These are phyloP conservation scores for Micromonas pusilla DNA, from an alignment of 139 green algal species.

Conservation along the genomic window DNA sequence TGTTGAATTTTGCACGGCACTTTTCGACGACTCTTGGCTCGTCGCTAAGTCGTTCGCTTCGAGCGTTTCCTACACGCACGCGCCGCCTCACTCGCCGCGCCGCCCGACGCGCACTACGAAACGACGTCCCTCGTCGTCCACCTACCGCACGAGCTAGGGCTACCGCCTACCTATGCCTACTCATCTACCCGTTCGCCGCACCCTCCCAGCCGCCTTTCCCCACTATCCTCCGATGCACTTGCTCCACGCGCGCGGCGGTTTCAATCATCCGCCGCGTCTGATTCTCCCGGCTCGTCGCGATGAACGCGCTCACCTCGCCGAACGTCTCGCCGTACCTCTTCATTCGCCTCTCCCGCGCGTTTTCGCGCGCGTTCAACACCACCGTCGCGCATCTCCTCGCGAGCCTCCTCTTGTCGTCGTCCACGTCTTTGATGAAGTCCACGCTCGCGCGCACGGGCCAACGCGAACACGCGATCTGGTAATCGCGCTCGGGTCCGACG, in stretches of 20 bases:
- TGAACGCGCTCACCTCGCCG: not conserved
- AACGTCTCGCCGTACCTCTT: not conserved
- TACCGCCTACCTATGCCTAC: not conserved
- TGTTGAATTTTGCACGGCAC: too few relatives aligned
- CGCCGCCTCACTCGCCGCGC: too few relatives aligned
- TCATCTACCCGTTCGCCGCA: not conserved
- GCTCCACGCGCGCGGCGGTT: too few relatives aligned
- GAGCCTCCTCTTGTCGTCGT: not conserved
- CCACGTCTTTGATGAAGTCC: not conserved
- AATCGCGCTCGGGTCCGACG: too few relatives aligned
- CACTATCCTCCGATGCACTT: too few relatives aligned
- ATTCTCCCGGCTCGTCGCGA: not conserved
- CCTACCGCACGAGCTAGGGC: not conserved
- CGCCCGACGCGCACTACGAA: too few relatives aligned
- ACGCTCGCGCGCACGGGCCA: not conserved
- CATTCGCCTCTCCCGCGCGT: not conserved
- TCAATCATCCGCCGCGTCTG: not conserved
- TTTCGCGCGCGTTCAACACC: not conserved
- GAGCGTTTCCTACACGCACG: too few relatives aligned
- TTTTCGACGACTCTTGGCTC: too few relatives aligned
- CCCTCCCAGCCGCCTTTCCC: not conserved
- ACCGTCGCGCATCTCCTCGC: too few relatives aligned
- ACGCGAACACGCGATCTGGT: not conserved
- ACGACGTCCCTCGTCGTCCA: too few relatives aligned
- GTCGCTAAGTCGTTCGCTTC: too few relatives aligned